Conservation (phyloP, 202 grass and related monocot species). For the Schoenoplectus triqueter region DNA sequence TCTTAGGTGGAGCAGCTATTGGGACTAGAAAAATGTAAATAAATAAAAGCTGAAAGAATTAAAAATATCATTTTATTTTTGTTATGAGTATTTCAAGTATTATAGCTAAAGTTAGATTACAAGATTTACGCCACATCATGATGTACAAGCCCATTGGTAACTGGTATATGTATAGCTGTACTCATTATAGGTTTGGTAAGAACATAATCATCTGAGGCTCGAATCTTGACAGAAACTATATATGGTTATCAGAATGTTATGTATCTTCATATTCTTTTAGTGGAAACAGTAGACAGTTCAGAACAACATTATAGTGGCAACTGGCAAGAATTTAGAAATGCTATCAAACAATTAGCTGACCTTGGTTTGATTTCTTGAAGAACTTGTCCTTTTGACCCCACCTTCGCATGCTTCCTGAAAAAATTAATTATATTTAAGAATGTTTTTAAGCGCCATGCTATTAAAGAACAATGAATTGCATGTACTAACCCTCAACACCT, state of each 20-base stretch:
- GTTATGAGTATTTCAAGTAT: background rate
- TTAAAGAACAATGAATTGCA: slow-evolving; percentile 38
- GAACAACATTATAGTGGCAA: background rate
- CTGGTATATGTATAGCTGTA: slow-evolving; percentile 30
- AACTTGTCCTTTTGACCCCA: slow-evolving; percentile 85
- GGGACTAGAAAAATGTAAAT: slow-evolving; percentile 56
- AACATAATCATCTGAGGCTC: slow-evolving; percentile 2
- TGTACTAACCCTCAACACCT: slow-evolving; percentile 72
- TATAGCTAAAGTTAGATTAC: slow-evolving; percentile 26
- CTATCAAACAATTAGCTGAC: slow-evolving; percentile 44
- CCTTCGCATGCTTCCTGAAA: slow-evolving; percentile 86
- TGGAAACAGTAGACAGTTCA: slow-evolving; percentile 34
- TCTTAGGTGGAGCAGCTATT: slow-evolving; percentile 73
- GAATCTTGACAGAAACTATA: slow-evolving; percentile 24
- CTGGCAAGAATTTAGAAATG: slow-evolving; percentile 8
- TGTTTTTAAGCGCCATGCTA: background rate
- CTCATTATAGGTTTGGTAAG: background rate
- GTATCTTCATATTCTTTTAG: slow-evolving; percentile 36
- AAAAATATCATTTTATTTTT: slow-evolving; percentile 11
- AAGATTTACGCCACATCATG: slow-evolving; percentile 19
- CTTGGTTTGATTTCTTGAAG: slow-evolving; percentile 80
- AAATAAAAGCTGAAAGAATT: slow-evolving; percentile 33
- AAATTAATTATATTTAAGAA: slow-evolving; percentile 34
- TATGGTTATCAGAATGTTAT: slow-evolving; percentile 22
- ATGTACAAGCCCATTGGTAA: background rate